Evolutionary conservation across 2,329 filamentous ascomycete species (phyloP).

Genomic region (Claviceps quebecensis): DNA sequence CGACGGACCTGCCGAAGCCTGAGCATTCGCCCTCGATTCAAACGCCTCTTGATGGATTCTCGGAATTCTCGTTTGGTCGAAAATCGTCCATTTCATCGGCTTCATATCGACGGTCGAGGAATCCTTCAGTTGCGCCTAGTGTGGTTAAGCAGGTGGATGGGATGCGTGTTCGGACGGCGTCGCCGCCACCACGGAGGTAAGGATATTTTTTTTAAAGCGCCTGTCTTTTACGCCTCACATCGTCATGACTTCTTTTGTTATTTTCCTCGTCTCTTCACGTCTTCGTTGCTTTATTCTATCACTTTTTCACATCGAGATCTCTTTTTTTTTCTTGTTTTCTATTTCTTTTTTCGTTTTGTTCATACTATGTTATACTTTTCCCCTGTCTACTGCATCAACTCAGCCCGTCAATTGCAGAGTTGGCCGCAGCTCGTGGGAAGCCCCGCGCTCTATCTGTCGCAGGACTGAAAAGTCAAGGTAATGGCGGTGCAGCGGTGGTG

Average conservation of each 20-base stretch:
- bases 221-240: no score
- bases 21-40: constrained; percentile 8
- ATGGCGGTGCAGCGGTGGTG: not conserved
- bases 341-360: not conserved
- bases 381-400: not conserved
- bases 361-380: not conserved
- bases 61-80: constrained; percentile 5
- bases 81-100: constrained; percentile 6
- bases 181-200: constrained; percentile 6
- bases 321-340: not conserved
- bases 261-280: no score
- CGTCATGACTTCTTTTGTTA: no score
- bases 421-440: not conserved
- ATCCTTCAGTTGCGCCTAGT: constrained; percentile 1
- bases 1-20: constrained; percentile 18
- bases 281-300: no score
- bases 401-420: not conserved
- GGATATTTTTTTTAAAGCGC: not conserved
- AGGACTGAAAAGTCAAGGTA: not conserved
- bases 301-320: not conserved
- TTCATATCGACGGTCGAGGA: constrained; percentile 3
- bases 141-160: constrained; percentile 1
- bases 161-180: constrained; percentile 1
- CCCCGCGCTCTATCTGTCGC: not conserved
- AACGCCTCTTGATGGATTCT: constrained; percentile 1